These are phyloP conservation scores for Maudiozyma humilis DNA, from an alignment of 1,139 yeast genomes.

Conservation along the genomic window DNA sequence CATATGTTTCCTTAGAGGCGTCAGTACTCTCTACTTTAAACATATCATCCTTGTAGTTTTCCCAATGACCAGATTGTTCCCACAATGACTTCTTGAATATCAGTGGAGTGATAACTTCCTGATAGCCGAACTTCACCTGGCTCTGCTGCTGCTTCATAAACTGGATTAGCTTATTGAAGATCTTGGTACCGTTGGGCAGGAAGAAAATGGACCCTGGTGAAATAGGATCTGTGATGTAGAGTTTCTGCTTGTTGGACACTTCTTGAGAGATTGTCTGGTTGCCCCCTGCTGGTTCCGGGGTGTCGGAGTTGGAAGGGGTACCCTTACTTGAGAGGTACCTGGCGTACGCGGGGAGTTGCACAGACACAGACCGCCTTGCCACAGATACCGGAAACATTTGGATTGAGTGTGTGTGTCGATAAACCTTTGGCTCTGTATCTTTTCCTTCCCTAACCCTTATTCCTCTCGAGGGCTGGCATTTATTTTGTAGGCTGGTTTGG, in stretches of 20 bases:
- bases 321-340: constrained; percentile 3
- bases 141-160: constrained; percentile 81
- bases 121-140: constrained; percentile 63
- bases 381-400: neutral
- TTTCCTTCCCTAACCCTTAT: neutral
- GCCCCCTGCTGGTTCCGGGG: neutral
- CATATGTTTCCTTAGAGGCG: constrained; percentile 49
- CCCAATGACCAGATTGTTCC: constrained; percentile 96
- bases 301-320: neutral
- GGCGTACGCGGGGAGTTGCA: neutral
- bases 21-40: constrained; percentile 55
- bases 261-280: constrained; percentile 5
- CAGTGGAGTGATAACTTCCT: constrained; percentile 89
- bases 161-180: constrained; percentile 66
- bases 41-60: constrained; percentile 91
- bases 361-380: neutral
- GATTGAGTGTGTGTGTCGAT: neutral
- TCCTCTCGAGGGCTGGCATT: neutral
- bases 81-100: constrained; percentile 78
- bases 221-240: constrained; percentile 66
- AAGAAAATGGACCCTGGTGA: constrained; percentile 90
- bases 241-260: constrained; percentile 43
- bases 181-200: constrained; percentile 82
- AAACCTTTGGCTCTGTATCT: neutral
- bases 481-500: neutral